Evolutionary conservation across 306 rosid genomes (phyloP).

Genomic region (Carpinus viminea): DNA sequence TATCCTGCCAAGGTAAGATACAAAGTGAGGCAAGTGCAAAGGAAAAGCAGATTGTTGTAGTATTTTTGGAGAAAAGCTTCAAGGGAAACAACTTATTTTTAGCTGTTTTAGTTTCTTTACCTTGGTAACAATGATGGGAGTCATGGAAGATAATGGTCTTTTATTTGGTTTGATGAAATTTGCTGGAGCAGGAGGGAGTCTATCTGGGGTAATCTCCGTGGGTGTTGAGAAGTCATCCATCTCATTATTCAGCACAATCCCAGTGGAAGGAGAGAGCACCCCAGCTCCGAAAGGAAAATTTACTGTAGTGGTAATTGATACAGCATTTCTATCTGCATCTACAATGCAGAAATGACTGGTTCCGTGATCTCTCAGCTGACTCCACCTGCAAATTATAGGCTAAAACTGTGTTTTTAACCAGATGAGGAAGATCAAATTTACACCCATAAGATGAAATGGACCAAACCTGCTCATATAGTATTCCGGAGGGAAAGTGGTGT

Average conservation of each 20-base stretch:
- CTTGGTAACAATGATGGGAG: slow-evolving; percentile 76
- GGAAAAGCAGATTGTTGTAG: background rate
- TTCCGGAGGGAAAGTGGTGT: slow-evolving; percentile 84
- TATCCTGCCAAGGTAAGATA: slow-evolving; percentile 49
- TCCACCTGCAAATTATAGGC: slow-evolving; percentile 61
- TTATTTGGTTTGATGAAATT: slow-evolving; percentile 78
- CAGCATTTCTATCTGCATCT: slow-evolving; percentile 86
- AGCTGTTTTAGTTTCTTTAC: slow-evolving; percentile 31
- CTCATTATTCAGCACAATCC: slow-evolving; percentile 80
- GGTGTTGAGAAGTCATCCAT: slow-evolving; percentile 90
- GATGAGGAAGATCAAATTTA: slow-evolving; percentile 25
- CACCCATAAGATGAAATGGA: slow-evolving; percentile 17
- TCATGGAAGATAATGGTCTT: slow-evolving; percentile 90
- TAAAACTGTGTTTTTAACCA: slow-evolving; percentile 14
- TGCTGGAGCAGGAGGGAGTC: slow-evolving; percentile 85
- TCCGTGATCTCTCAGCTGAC: slow-evolving; percentile 91
- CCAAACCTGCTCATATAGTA: slow-evolving; percentile 67
- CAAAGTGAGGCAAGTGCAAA: background rate
- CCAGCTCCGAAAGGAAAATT: slow-evolving; percentile 71
- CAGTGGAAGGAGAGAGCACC: slow-evolving; percentile 78
- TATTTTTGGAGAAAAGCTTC: background rate
- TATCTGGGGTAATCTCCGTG: slow-evolving; percentile 52
- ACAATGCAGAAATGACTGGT: slow-evolving; percentile 92
- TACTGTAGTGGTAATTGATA: slow-evolving; percentile 73
- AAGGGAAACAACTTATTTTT: background rate